phyloP scores from a whole-genome alignment of 257 asterid genomes.

The Solanum paucissectum region DNA sequence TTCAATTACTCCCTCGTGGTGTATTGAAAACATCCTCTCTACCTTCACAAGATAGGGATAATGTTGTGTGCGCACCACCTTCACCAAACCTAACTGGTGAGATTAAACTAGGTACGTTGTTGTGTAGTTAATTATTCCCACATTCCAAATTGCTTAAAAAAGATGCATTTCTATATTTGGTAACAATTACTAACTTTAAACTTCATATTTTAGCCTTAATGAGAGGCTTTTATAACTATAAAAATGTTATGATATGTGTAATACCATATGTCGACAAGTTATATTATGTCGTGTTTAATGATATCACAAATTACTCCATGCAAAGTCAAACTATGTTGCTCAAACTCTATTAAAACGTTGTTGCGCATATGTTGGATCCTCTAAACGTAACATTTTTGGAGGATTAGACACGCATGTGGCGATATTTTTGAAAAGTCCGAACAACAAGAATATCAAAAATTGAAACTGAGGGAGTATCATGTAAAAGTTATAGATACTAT shows the following conservation, averaged over 20 bases:
- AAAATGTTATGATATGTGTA: background rate
- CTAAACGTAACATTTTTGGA: background rate
- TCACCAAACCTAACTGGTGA: background rate
- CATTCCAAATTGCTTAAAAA: background rate
- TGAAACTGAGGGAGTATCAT: background rate
- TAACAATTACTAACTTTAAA: background rate
- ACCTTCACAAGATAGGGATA: background rate
- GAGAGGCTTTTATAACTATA: background rate
- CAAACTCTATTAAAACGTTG: too few relatives aligned
- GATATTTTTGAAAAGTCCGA: background rate
- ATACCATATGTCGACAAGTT: background rate
- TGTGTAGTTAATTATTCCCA: background rate
- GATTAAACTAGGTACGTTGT: background rate
- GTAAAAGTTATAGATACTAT: background rate
- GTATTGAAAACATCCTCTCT: background rate
- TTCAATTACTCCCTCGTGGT: background rate
- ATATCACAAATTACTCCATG: background rate
- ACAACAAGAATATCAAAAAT: background rate
- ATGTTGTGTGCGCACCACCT: fast-evolving
- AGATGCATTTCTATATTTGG: background rate
- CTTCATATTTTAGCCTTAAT: background rate
- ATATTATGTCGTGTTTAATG: background rate
- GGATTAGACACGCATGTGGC: background rate
- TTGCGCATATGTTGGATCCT: background rate
- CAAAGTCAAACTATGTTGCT: background rate